A percentile compares a stretch with the other conserved stretches of the same genome.
Evolutionary conservation across 2,329 filamentous ascomycete species (phyloP).

Genomic region (Alternaria arborescens): DNA sequence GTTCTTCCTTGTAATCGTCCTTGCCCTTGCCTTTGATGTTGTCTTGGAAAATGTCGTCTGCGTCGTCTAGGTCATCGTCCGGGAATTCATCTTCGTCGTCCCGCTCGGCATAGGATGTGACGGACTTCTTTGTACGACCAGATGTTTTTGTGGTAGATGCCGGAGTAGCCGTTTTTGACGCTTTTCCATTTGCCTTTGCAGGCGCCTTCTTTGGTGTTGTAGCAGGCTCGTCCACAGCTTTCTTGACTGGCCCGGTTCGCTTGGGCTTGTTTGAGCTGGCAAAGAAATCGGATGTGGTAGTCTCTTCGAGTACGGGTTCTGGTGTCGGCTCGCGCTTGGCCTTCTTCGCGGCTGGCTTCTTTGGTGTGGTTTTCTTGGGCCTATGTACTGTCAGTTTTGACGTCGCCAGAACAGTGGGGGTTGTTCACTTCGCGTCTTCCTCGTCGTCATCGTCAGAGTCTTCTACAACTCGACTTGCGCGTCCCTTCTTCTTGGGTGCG

Average conservation of each 20-base stretch:
- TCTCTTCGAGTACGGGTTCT: constrained; percentile 63
- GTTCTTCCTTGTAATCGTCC: constrained; percentile 71
- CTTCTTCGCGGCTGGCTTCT: constrained; percentile 69
- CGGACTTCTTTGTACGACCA: constrained; percentile 53
- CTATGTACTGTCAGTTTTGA: constrained; percentile 40
- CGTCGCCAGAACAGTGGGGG: background rate
- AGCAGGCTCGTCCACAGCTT: constrained; percentile 39
- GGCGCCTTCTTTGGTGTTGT: constrained; percentile 49
- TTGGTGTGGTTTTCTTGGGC: constrained; percentile 57
- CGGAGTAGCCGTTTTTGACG: constrained; percentile 45
- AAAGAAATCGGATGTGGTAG: constrained; percentile 71
- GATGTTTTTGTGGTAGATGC: constrained; percentile 49
- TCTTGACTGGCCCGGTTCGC: constrained; percentile 56
- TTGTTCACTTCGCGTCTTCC: constrained; percentile 44
- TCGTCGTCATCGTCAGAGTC: constrained; percentile 72
- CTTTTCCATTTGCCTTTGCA: constrained; percentile 43
- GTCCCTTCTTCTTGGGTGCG: constrained; percentile 54
- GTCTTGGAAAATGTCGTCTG: constrained; percentile 85
- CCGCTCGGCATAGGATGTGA: constrained; percentile 60
- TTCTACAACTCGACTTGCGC: constrained; percentile 65
- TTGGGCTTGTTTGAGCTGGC: constrained; percentile 65
- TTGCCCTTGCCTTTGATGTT: constrained; percentile 72
- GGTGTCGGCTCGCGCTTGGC: constrained; percentile 58
- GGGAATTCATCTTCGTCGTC: constrained; percentile 67
- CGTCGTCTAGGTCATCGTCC: constrained; percentile 61